Base-by-base conservation (phyloP, 1,139 yeast species). In the Saccharomyces hybrid region DNA sequence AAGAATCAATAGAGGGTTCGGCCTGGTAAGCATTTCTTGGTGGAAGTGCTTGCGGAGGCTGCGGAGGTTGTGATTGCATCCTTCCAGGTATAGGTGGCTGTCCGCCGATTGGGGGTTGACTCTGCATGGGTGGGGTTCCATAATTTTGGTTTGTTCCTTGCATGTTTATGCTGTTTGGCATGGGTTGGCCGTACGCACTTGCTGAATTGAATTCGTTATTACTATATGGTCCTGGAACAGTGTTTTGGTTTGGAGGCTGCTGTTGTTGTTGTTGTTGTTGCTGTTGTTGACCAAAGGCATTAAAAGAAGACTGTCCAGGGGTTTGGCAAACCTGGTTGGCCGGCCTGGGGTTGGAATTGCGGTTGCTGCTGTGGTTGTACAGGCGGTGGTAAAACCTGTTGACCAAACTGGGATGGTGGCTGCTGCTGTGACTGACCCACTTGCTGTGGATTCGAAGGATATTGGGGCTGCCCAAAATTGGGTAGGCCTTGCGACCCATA, bases 211-310 rank as follows among this genome's bases (percentile, higher is more conserved):
- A 19, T 38, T 38, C 24, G n/a, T n/a, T n/a, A n/a, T 32, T 32
- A 4, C 38, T 6, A 5, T 32, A 32, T 2, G 44, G 24, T 16
- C 11, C 9, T 19, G 54, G 34, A 9, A 19, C 41, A 41, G 53
- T 11, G 16, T 53, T 32, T 42, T 54, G 51, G 29, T 11, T 38
- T 34, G 14, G 49, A 28, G 38, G 53, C 21, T 42, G 48, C 16
- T 48, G 55, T n/a, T 41, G 52, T 29, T 53, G 55, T 27, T 47
- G 55, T n/a, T 41, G 52, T 27, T 53, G 55, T 27, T 51, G 50
- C 34, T 46, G 54, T 12, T 55, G 52, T 21, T 48, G 54, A 29
- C 46, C 42, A n/a, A 16, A 16, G n/a, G n/a, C 44, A 38, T 38
- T 42, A 28, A 50, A 46, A 49, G 48, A 3, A 9, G 9, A n/a